Conservation (phyloP, 1,284 basidiomycete genomes). For the Ceratobasidium theobromae region DNA sequence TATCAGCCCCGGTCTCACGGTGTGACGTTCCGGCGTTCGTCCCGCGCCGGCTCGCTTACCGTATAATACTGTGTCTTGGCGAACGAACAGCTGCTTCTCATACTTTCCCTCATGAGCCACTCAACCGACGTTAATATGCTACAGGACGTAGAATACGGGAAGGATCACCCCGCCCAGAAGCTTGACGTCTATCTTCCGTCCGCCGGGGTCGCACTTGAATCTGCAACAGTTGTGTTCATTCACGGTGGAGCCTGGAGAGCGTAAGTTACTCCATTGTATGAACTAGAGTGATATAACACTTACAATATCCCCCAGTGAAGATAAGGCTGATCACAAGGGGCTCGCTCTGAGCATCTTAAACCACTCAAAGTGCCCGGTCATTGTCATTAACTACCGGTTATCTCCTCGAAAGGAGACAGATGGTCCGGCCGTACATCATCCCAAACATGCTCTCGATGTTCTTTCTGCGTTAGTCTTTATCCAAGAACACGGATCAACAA, state of each 20-base stretch:
- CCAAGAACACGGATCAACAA: constrained; percentile 37
- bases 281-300: background rate
- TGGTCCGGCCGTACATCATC: constrained; percentile 56
- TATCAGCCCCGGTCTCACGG: too few species aligned
- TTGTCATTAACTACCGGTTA: constrained; percentile 73
- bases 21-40: constrained; percentile 4
- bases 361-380: constrained; percentile 57
- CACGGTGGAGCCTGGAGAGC: constrained; percentile 80
- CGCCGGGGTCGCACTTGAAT: background rate
- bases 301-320: constrained; percentile 52
- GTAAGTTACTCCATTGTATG: constrained; percentile 54
- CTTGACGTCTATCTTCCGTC: constrained; percentile 42
- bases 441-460: constrained; percentile 66
- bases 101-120: background rate
- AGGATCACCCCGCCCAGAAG: constrained; percentile 28
- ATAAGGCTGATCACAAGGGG: constrained; percentile 59
- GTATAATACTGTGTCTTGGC: background rate
- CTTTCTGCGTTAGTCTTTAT: constrained; percentile 60
- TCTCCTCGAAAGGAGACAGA: constrained; percentile 46
- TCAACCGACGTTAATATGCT: background rate
- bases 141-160: constrained; percentile 32
- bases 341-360: constrained; percentile 57
- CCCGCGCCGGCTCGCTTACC: constrained; percentile 1
- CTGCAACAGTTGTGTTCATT: constrained; percentile 53
- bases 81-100: background rate